Conservation (phyloP, 2,329 filamentous ascomycete species). For the Bimuria novae-zelandiae region DNA sequence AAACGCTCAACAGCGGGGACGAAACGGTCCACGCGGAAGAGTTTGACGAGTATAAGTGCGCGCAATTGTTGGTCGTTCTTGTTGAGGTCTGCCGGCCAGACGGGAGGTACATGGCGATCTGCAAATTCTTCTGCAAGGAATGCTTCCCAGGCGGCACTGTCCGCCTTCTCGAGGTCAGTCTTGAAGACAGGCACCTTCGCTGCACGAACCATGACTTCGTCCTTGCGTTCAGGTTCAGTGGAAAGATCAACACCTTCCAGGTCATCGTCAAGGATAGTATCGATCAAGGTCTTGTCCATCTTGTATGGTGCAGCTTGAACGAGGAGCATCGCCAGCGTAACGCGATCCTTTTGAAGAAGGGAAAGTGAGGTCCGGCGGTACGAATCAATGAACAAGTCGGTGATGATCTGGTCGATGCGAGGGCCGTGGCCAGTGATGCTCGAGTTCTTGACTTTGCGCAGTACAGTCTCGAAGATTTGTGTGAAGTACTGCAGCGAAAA, state of each 20-base stretch:
- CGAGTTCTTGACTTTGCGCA: constrained; percentile 78
- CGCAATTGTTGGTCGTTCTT: constrained; percentile 76
- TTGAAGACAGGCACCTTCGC: constrained; percentile 75
- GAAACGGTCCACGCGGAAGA: constrained; percentile 94
- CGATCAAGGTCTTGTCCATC: constrained; percentile 90
- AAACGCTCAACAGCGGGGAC: constrained; percentile 93
- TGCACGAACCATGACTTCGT: constrained; percentile 71
- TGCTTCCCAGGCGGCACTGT: constrained; percentile 71
- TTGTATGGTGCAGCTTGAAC: constrained; percentile 94
- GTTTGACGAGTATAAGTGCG: constrained; percentile 87
- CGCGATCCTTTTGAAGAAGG: constrained; percentile 88
- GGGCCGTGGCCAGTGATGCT: constrained; percentile 74
- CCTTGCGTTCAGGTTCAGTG: constrained; percentile 64
- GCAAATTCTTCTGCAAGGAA: constrained; percentile 87
- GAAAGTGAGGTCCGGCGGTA: constrained; percentile 94
- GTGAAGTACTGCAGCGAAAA: constrained; percentile 98
- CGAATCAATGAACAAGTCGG: constrained; percentile 86
- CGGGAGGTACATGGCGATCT: constrained; percentile 77
- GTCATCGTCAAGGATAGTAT: constrained; percentile 79
- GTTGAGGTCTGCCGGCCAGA: constrained; percentile 70
- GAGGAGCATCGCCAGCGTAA: constrained; percentile 92
- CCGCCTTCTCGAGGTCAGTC: constrained; percentile 67
- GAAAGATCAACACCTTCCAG: constrained; percentile 80
- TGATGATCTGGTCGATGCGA: constrained; percentile 87
- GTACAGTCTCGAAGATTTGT: constrained; percentile 92